Base-by-base conservation (phyloP, 108 stramenopile species). In the Fragilaria radians region DNA sequence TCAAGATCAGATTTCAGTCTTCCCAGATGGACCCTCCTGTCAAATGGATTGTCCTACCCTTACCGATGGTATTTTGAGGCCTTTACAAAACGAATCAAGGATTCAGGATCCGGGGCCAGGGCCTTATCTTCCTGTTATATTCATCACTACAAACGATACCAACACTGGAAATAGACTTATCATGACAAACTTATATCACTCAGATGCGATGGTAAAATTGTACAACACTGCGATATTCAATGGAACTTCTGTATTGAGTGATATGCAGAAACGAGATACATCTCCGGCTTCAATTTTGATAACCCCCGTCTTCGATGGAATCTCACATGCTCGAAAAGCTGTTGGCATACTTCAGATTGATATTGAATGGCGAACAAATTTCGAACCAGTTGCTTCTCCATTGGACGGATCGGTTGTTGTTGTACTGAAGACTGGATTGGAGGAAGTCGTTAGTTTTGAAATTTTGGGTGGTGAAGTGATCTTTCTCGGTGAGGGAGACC, bases 401-500 rank as follows among this genome's bases (percentile, higher is more conserved):
- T 36, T 14, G n/a, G 19, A 21, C 1, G 2, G 19, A 7, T 22
- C 25, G 3, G 24, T 57, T n/a, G 31, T 57, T 27, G n/a, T 14
- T 33, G 32, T 57, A 23, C 22, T 57, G 5, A 32, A 33, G 31
- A 33, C 2, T 5, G 28, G 33, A 23, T 61, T 63, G 49, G 76
- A 70, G 4, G 55, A 77, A 22, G n/a, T 47, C 14, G 76, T 67
- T 48, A 82, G 67, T 11, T 87, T 69, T 46, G 28, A 36, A 9
- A 54, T 89, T 30, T 58, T 60, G 17, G 81, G 79, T 0, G 59
- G 36, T 11, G 28, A 59, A 0, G 67, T 71, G 17, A 54, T 52
- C 2, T 57, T 68, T 14, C 18, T 81, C 32, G 83, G 80, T 0
- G 62, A 64, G 25, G 75, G 80, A 9, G 83, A 85, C 54, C 45